Evolutionary conservation across 257 asterid species (phyloP).

Genomic region (Schizonepeta tenuifolia): DNA sequence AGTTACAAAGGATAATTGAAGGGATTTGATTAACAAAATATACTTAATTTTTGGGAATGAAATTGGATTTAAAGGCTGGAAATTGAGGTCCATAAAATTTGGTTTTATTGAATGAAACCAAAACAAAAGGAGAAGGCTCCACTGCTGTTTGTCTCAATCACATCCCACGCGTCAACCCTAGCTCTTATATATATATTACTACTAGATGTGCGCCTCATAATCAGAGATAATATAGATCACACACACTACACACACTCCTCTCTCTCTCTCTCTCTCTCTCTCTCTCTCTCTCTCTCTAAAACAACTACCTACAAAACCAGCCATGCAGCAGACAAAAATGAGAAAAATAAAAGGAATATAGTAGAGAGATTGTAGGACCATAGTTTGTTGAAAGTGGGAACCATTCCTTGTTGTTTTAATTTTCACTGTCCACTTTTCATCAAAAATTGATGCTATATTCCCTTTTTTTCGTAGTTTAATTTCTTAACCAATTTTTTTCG

Average conservation of each 20-base stretch:
- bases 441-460: too few species aligned
- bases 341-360: neutral
- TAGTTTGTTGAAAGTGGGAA: conserved; percentile 33
- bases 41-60: neutral
- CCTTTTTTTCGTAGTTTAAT: too few species aligned
- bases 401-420: conserved; percentile 13
- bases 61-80: conserved; percentile 18
- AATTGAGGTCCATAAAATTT: conserved; percentile 26
- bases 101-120: neutral
- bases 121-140: conserved; percentile 33
- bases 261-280: neutral
- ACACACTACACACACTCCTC: neutral
- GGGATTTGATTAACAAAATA: neutral
- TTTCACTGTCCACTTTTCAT: conserved; percentile 9
- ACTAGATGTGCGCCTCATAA: conserved; percentile 32
- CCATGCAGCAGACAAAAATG: conserved; percentile 34
- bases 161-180: conserved; percentile 25
- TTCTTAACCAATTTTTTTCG: too few species aligned
- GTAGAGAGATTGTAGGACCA: neutral
- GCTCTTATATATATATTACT: conserved; percentile 7
- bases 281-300: neutral
- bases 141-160: neutral
- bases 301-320: conserved; percentile 11
- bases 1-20: neutral
- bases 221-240: neutral